A percentile compares a stretch with the other conserved stretches of the same genome.
These are phyloP conservation scores for Zygosaccharomyces siamensis DNA, from an alignment of 805 yeast genomes.

Conservation along the genomic window DNA sequence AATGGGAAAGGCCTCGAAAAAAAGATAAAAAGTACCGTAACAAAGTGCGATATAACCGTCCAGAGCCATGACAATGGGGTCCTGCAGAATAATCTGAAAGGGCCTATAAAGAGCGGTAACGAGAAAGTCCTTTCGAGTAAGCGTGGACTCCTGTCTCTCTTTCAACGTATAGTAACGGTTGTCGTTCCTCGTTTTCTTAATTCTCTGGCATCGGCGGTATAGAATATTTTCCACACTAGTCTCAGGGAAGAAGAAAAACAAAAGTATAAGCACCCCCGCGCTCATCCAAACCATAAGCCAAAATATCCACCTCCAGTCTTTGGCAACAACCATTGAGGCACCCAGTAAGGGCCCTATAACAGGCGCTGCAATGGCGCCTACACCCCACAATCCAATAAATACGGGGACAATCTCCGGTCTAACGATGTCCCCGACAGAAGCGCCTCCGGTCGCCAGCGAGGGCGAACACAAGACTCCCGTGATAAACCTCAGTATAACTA, in stretches of 20 bases:
- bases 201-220: constrained; percentile 44
- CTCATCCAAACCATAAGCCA: constrained; percentile 46
- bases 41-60: constrained; percentile 48
- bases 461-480: constrained; percentile 56
- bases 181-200: constrained; percentile 47
- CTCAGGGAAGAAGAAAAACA: constrained; percentile 45
- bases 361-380: constrained; percentile 53
- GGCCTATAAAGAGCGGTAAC: constrained; percentile 47
- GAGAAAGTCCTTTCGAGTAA: constrained; percentile 20
- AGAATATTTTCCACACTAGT: constrained; percentile 44
- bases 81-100: constrained; percentile 42
- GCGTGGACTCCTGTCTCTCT: constrained; percentile 35
- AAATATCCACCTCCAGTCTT: constrained; percentile 51
- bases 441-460: constrained; percentile 55
- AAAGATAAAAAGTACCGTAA: constrained; percentile 50
- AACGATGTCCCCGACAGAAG: constrained; percentile 48
- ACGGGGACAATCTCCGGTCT: constrained; percentile 41
- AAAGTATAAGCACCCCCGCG: constrained; percentile 36
- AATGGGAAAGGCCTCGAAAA: constrained; percentile 60
- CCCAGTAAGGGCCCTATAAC: constrained; percentile 56
- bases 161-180: constrained; percentile 35
- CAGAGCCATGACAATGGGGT: constrained; percentile 52
- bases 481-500: constrained; percentile 47
- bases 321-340: constrained; percentile 43
- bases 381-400: constrained; percentile 48